Base-by-base conservation (phyloP, 2,329 filamentous ascomycete species). In the Ustulina deusta region DNA sequence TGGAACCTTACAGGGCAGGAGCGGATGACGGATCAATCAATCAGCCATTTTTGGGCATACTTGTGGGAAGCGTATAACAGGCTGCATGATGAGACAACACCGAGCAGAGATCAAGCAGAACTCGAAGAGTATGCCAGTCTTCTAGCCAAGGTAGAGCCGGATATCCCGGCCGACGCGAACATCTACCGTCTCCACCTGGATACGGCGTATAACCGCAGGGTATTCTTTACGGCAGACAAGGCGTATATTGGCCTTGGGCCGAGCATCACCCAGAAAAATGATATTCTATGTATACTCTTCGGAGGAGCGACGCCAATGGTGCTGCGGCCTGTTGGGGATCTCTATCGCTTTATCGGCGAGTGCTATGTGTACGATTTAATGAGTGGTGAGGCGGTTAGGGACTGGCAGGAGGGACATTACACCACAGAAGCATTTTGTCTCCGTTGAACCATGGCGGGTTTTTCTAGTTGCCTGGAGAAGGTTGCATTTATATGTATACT, bases 301-400 rank as follows among this genome's bases (percentile, higher is more conserved):
- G 38, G 15, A 42, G 15, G 11, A 17, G 38, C 38, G 38, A 42
- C 38, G 38, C 13, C 38, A 42, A 42, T n/a, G 38, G 38, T 42
- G 34, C 34, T 36, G 34, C 34, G 34, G 34, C 56, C 56, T 36
- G 25, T 48, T 34, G 40, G 40, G 40, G 56, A 48, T 34, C 32
- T 38, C 29, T 59, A 59, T 59, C 56, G 42, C 27, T 49, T 51
- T 36, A 40, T 60, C 29, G 57, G 57, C 46, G 42, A 60, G 57
- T 60, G 57, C 22, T 60, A 60, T 29, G 57, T 60, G 46, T 60
- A 60, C 57, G 42, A 51, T 40, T n/a, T 60, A n/a, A 60, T 60
- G 44, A 38, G 32, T 40, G 57, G 57, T n/a, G 57, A 60, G 42
- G 57, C 57, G 20, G 22, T 60, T 27, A 51, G 34, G 42, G 57